Evolutionary conservation across 139 green algal genomes (phyloP).

Genomic region (Gonium pectorale): DNA sequence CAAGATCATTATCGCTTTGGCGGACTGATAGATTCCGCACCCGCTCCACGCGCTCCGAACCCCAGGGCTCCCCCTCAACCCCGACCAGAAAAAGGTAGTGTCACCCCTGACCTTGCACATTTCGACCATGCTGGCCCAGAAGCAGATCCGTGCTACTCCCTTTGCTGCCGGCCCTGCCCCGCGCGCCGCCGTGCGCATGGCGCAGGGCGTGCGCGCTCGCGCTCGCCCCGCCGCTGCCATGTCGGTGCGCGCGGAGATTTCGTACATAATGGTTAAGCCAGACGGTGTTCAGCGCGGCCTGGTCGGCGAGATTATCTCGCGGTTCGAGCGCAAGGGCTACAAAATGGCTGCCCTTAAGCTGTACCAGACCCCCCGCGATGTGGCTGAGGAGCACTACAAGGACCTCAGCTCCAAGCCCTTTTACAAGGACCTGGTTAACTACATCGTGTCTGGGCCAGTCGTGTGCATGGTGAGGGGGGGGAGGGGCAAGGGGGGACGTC

Average conservation of each 20-base stretch:
- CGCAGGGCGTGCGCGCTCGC: conserved; percentile 19
- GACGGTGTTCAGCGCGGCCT: conserved; percentile 95
- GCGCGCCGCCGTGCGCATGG: conserved; percentile 21
- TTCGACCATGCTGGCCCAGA: conserved; percentile 11
- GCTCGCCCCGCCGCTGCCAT: conserved; percentile 37
- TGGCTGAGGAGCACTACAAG: conserved; percentile 94
- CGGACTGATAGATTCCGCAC: too few species aligned
- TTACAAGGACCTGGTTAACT: conserved; percentile 94
- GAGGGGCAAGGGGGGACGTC: too few species aligned
- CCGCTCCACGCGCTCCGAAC: too few species aligned
- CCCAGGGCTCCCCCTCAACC: too few species aligned
- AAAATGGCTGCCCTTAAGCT: conserved; percentile 89
- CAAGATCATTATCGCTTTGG: too few species aligned
- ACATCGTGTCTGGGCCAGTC: conserved; percentile 98
- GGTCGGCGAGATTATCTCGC: conserved; percentile 90
- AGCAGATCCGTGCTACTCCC: not conserved
- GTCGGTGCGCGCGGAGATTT: conserved; percentile 67
- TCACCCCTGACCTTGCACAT: too few species aligned
- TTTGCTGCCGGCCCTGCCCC: not conserved
- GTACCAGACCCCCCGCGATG: conserved; percentile 78
- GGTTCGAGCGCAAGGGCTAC: conserved; percentile 92
- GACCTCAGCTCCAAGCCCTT: conserved; percentile 96
- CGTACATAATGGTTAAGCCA: conserved; percentile 97
- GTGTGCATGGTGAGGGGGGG: conserved; percentile 97
- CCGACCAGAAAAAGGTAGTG: too few species aligned